Evolutionary conservation across 345 rosid species (phyloP).

Genomic region (Orychophragmus violaceus): DNA sequence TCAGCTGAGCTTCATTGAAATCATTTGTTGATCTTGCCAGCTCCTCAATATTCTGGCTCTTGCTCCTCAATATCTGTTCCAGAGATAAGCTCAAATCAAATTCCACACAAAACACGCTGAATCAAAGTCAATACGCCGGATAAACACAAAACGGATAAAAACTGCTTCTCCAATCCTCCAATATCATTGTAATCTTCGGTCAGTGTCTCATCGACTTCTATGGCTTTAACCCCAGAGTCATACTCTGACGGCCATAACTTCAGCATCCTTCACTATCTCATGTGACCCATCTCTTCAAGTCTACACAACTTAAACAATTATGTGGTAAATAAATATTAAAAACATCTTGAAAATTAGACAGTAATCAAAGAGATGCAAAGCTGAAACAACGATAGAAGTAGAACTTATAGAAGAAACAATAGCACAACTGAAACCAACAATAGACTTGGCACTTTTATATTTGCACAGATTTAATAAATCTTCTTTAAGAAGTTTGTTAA

Average conservation of each 20-base stretch:
- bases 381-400: too few species aligned
- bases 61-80: slow-evolving; percentile 95
- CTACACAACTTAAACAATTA: too few species aligned
- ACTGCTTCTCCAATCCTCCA: slow-evolving; percentile 98
- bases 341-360: too few species aligned
- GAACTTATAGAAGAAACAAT: too few species aligned
- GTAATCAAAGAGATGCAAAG: too few species aligned
- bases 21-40: slow-evolving; percentile 98
- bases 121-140: neutral
- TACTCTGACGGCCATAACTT: slow-evolving; percentile 96
- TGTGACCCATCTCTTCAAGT: too few species aligned
- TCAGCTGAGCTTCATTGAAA: slow-evolving; percentile 95
- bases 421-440: too few species aligned
- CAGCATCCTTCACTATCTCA: too few species aligned
- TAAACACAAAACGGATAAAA: slow-evolving; percentile 24
- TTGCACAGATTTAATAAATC: too few species aligned
- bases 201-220: slow-evolving; percentile 98
- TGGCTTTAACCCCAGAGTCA: slow-evolving; percentile 96
- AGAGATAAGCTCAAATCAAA: neutral
- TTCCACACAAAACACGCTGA: neutral
- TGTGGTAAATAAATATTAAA: too few species aligned
- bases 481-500: too few species aligned
- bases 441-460: too few species aligned
- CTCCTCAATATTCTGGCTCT: slow-evolving; percentile 99
- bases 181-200: slow-evolving; percentile 98